Base-by-base conservation (phyloP, 2,329 filamentous ascomycete species). In the Trichoderma endophyticum region DNA sequence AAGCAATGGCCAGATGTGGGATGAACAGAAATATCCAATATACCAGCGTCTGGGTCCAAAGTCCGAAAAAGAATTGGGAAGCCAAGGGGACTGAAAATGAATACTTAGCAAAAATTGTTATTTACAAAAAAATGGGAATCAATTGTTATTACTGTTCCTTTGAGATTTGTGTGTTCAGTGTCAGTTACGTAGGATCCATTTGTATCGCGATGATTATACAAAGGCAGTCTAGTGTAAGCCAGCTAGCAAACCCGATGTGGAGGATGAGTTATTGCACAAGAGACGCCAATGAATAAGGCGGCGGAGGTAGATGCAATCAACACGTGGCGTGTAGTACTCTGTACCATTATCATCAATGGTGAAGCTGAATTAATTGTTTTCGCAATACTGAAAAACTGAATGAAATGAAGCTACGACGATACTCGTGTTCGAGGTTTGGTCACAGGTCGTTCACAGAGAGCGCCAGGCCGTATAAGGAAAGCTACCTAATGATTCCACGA, bases 41-140 rank as follows among this genome's bases (percentile, higher is more conserved):
- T 71, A 71, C 61, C 69, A 65, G n/a, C 57, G 15, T 70, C 66
- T 61, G 36, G 34, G 39, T 30, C 21, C 39, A 48, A 34, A 26
- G n/a, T 28, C 70, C 67, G 39, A 63, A n/a, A 21, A 60, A 14
- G 39, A 36, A 51, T 48, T 39, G 32, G 68, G 56, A 36, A 51
- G 64, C 39, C 24, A 51, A 64, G 51, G 32, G 68, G 63, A 60
- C 62, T 54, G 30, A 57, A 32, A 14, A 70, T 62, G 36, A 67
- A 59, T 59, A 39, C 8, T 57, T 43, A n/a, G 12, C 54, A 62
- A 24, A 43, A 61, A 69, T 12, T 18, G 21, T 26, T 54, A 21
- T 36, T 32, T 21, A 43, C 26, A 34, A 72, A 68, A 72, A 72
- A 69, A 72, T 24, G 30, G 70, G 70, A 72, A 72, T 54, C 69